These are phyloP conservation scores for Hevea brasiliensis DNA, from an alignment of 345 rosid genomes.

Conservation along the genomic window DNA sequence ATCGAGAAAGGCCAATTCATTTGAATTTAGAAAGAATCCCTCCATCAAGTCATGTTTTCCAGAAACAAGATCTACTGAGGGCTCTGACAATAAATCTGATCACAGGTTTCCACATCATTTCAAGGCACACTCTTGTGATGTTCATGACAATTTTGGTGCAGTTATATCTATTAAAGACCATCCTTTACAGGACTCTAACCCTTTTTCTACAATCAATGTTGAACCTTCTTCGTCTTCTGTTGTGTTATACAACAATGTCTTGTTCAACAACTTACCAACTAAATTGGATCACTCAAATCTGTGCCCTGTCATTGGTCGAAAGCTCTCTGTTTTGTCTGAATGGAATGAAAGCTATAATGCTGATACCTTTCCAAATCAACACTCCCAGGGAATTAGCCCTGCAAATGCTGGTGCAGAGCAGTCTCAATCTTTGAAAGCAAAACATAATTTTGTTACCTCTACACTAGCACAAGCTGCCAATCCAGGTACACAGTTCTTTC, in stretches of 20 bases:
- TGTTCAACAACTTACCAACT: conserved; percentile 9
- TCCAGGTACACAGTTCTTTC: not conserved
- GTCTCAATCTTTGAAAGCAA: not conserved
- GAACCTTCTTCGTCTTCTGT: conserved; percentile 4
- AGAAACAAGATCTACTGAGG: conserved; percentile 5
- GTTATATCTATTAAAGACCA: not conserved
- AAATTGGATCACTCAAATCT: not conserved
- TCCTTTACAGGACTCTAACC: not conserved
- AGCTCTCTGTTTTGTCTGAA: not conserved
- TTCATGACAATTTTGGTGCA: not conserved
- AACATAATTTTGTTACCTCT: not conserved
- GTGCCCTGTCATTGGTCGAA: not conserved
- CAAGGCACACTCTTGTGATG: not conserved
- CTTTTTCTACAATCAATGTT: not conserved
- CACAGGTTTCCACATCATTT: not conserved
- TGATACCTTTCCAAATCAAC: not conserved
- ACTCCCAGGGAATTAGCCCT: not conserved
- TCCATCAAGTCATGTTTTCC: conserved; percentile 13
- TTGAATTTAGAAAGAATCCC: conserved; percentile 1
- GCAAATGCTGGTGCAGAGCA: not conserved
- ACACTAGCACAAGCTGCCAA: not conserved
- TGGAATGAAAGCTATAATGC: not conserved
- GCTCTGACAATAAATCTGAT: not conserved
- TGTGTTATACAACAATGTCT: conserved; percentile 13
- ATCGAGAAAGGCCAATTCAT: not conserved